A percentile compares a stretch with the other conserved stretches of the same genome.
Evolutionary conservation across 1,284 basidiomycete species (phyloP).

Genomic region (Lignosus rhinocerotis): DNA sequence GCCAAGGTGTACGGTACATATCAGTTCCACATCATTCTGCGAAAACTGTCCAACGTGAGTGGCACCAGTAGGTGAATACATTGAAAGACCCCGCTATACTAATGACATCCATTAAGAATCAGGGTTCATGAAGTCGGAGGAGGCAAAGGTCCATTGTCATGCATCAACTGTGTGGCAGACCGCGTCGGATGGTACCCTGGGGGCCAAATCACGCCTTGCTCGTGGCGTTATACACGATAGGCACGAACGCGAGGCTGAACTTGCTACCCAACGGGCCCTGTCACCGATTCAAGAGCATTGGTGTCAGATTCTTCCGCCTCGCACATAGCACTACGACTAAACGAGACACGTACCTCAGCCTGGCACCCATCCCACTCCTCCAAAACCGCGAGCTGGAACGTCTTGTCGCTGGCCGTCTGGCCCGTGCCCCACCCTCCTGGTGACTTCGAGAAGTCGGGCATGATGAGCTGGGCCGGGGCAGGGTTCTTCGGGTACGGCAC

Average conservation of each 20-base stretch:
- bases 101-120: too few species aligned
- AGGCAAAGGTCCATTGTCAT: background rate
- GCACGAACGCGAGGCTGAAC: constrained; percentile 29
- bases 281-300: background rate
- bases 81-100: too few species aligned
- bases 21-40: too few species aligned
- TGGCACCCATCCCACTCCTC: constrained; percentile 47
- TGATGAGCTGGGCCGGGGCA: constrained; percentile 42
- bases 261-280: constrained; percentile 33
- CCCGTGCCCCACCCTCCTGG: constrained; percentile 45
- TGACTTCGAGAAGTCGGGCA: constrained; percentile 49
- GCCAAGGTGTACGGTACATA: too few species aligned
- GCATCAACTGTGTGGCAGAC: background rate
- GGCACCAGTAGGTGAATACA: too few species aligned
- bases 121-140: background rate
- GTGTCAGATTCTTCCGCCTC: background rate
- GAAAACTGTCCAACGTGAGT: too few species aligned
- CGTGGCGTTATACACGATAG: constrained; percentile 35
- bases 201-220: background rate
- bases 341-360: constrained; percentile 27
- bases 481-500: constrained; percentile 43
- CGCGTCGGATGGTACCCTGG: background rate
- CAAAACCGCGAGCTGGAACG: constrained; percentile 43
- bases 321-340: background rate
- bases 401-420: constrained; percentile 32